These are phyloP conservation scores for Zymoseptoria ardabiliae DNA, from an alignment of 2,329 filamentous ascomycete genomes.

Conservation along the genomic window DNA sequence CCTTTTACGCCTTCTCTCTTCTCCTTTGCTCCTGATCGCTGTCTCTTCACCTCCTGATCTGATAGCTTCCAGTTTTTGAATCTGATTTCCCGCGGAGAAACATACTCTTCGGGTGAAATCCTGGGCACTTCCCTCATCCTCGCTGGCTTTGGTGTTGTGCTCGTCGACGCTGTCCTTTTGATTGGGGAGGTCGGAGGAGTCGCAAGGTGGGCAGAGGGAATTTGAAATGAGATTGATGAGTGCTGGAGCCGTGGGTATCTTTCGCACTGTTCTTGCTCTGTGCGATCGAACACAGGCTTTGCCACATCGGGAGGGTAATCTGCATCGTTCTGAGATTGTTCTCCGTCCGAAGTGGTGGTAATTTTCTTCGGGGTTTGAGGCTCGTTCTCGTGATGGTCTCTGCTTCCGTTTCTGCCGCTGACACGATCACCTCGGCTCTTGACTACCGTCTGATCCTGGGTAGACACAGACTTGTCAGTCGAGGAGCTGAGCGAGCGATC, in stretches of 20 bases:
- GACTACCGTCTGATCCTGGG: neutral
- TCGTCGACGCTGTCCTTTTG: neutral
- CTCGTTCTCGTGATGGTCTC: neutral
- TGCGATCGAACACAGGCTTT: neutral
- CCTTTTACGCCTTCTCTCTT: neutral
- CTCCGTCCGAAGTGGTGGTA: neutral
- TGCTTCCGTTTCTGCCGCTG: neutral
- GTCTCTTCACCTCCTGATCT: neutral
- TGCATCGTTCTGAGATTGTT: neutral
- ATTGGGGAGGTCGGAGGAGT: neutral
- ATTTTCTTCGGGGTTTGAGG: neutral
- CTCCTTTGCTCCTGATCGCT: neutral
- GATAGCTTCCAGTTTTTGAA: neutral
- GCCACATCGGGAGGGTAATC: neutral
- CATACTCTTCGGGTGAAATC: neutral
- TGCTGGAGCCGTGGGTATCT: neutral
- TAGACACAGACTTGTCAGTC: neutral
- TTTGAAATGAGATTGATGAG: neutral
- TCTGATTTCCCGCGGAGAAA: neutral
- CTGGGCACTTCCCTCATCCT: neutral
- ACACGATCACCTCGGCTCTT: too few species aligned
- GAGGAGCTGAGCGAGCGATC: neutral
- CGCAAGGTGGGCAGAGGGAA: neutral
- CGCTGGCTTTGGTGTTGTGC: neutral
- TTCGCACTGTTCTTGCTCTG: neutral